Evolutionary conservation across 2,329 filamentous ascomycete species (phyloP).

Genomic region (Neophaeococcomyces mojaviensis): DNA sequence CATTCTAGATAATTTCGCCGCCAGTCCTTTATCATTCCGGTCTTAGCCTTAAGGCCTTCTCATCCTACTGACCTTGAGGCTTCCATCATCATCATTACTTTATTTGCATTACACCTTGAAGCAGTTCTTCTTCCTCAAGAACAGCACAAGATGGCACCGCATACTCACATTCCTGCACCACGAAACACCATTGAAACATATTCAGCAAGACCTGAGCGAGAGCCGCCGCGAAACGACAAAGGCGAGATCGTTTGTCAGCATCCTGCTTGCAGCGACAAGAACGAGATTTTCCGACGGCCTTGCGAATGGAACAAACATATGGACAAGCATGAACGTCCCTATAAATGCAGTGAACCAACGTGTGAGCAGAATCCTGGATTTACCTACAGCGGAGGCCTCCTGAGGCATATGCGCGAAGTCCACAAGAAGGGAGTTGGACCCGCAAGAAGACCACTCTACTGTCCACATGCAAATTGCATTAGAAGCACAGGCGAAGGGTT

Average conservation of each 20-base stretch:
- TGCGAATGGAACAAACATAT: slow-evolving; percentile 98
- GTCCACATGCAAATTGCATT: slow-evolving; percentile 80
- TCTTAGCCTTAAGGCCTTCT: slow-evolving; percentile 1
- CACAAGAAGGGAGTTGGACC: slow-evolving; percentile 84
- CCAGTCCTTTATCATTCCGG: neutral
- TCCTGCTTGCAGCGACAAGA: slow-evolving; percentile 58
- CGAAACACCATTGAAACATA: slow-evolving; percentile 9
- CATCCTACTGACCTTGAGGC: neutral
- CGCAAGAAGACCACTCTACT: slow-evolving; percentile 71
- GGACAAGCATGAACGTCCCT: slow-evolving; percentile 94
- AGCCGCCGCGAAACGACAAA: slow-evolving; percentile 56
- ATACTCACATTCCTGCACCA: slow-evolving; percentile 6
- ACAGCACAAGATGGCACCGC: slow-evolving; percentile 3
- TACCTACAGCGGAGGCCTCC: slow-evolving; percentile 84
- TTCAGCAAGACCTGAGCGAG: slow-evolving; percentile 26
- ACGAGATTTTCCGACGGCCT: slow-evolving; percentile 65
- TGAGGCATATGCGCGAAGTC: slow-evolving; percentile 77
- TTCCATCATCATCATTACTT: neutral
- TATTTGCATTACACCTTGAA: neutral
- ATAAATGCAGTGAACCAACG: slow-evolving; percentile 71
- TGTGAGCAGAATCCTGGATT: slow-evolving; percentile 91
- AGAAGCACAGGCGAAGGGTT: slow-evolving; percentile 83
- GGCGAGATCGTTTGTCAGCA: slow-evolving; percentile 73
- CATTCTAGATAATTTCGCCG: neutral
- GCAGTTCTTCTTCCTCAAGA: neutral